Percentiles rank a stretch among this genome's conserved stretches.
Conservation (phyloP, 768 basidiomycete genomes). For the Neoboletus brunneissimus region DNA sequence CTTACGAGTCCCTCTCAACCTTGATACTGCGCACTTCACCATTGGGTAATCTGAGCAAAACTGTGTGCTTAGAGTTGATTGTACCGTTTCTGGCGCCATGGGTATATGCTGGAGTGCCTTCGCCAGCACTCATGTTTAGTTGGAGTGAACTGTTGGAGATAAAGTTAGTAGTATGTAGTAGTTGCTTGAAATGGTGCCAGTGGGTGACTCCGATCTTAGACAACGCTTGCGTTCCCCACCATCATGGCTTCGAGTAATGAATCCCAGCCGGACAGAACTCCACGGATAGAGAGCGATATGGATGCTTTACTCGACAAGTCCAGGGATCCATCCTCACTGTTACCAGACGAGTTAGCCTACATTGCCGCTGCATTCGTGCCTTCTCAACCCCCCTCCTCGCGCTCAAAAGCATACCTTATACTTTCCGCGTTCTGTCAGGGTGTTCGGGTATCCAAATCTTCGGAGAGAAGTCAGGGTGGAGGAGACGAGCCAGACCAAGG, state of each 20-base stretch:
- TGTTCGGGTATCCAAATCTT: conserved; percentile 39
- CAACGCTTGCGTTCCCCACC: not conserved
- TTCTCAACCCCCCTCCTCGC: conserved; percentile 39
- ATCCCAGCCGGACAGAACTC: not conserved
- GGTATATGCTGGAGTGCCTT: conserved; percentile 5
- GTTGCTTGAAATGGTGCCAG: not conserved
- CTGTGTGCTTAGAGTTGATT: conserved; percentile 70
- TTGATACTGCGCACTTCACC: conserved; percentile 76
- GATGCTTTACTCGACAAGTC: conserved; percentile 34
- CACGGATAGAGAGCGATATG: conserved; percentile 13
- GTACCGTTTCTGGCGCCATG: conserved; percentile 20
- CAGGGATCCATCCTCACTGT: conserved; percentile 35
- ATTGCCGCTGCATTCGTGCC: conserved; percentile 54
- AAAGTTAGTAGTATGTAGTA: not conserved
- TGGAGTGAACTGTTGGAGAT: not conserved
- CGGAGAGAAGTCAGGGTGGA: conserved; percentile 34
- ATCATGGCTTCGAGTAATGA: conserved; percentile 12
- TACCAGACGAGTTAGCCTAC: conserved; percentile 55
- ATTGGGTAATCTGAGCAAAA: conserved; percentile 76
- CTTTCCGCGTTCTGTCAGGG: conserved; percentile 69
- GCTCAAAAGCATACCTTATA: conserved; percentile 68
- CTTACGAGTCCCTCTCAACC: conserved; percentile 70
- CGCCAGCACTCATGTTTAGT: conserved; percentile 14
- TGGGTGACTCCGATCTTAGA: not conserved
- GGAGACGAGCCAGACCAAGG: conserved; percentile 42